These are phyloP conservation scores for Hymenoscyphus occultus DNA, from an alignment of 2,329 filamentous ascomycete species.

Conservation along the genomic window DNA sequence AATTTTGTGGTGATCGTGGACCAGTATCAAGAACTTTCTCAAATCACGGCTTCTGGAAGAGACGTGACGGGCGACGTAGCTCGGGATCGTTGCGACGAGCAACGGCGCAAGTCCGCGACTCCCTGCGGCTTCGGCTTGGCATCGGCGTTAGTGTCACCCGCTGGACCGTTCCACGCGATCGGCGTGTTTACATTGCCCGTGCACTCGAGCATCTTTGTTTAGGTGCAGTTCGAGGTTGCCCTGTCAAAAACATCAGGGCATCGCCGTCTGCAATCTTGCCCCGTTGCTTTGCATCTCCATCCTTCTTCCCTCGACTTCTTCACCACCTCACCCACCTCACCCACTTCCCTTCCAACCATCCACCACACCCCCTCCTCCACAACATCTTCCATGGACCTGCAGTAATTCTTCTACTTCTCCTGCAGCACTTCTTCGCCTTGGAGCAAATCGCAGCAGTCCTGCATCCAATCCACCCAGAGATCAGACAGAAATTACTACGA, in stretches of 20 bases:
- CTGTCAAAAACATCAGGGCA: conserved; percentile 5
- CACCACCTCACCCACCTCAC: conserved; percentile 10
- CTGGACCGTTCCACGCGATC: not conserved
- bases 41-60: not conserved
- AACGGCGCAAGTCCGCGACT: not conserved
- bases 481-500: conserved; percentile 7
- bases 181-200: conserved; percentile 7
- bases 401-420: conserved; percentile 12
- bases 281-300: not conserved
- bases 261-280: too few species aligned
- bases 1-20: not conserved
- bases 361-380: not conserved
- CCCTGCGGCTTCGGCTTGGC: not conserved
- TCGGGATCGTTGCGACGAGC: not conserved
- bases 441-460: conserved; percentile 10
- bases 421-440: conserved; percentile 13
- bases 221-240: conserved; percentile 6
- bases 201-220: not conserved
- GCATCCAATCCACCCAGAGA: too few species aligned
- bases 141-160: not conserved
- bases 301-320: conserved; percentile 12
- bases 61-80: not conserved
- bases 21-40: not conserved
- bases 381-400: conserved; percentile 18
- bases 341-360: conserved; percentile 5